Evolutionary conservation across 1,284 basidiomycete genomes (phyloP), one percentile per base, ranked within the genome.

Genomic region (Pseudomicrostroma phylloplanum): DNA sequence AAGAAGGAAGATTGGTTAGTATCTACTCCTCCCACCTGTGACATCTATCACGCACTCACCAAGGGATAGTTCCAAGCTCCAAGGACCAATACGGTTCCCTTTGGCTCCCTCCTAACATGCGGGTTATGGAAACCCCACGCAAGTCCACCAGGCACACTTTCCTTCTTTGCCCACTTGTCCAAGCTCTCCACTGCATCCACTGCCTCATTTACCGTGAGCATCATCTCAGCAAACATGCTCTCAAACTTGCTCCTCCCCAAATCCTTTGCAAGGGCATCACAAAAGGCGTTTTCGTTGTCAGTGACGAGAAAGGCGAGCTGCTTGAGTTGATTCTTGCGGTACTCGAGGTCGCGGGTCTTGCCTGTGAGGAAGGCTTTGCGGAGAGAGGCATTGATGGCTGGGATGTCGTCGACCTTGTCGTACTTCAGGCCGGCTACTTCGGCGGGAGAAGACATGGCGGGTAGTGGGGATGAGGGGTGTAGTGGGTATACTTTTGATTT

Each of bases 161-260:
- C 48, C 15, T 76, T 72, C 66, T 75, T 78, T 42, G 79, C 71
- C 80, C 80, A 81, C 53, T 73, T 71, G 60, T 79, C 85, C 51
- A 93, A 83, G 57, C 86, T 84, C 58, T 86, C 82, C 68, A 90
- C 85, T 0, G 87, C 85, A 0, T 83, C 80, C 56, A 86, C 83
- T 56, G 85, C 83, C 70, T 92, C 90, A 51, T 81, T 80, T 42
- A 67, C 69, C 48, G 71, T 71, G 56, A 69, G 58, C 51, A 73
- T 67, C 46, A 81, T 56, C 58, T 81, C 81, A 42, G 67, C 74
- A 48, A 77, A 71, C 60, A 72, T 65, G 36, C 76, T 74, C 66
- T 82, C 81, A 64, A 75, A 75, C 13, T 63, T 65, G 8, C 79
- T 73, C 68, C 84, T 84, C 55, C 83, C 84, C 15, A 88, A 80